A percentile compares a stretch with the other conserved stretches of the same genome.
Evolutionary conservation across 164 flowering plant species (phyloP).

Genomic region (Dillenia suffruticosa): DNA sequence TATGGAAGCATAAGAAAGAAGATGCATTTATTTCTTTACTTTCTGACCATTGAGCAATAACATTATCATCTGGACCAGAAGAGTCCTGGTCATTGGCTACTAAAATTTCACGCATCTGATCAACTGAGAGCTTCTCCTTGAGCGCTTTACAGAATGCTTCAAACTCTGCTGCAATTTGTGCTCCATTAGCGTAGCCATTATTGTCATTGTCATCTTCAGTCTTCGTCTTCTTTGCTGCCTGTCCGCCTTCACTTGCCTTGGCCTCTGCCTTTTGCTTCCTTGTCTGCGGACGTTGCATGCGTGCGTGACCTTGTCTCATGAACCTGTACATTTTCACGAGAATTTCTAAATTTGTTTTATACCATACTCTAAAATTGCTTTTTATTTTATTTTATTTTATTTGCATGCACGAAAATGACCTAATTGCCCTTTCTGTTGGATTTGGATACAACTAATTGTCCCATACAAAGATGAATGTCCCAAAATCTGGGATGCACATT

Average conservation of each 20-base stretch:
- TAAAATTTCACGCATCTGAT: constrained; percentile 58
- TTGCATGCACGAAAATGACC: too few relatives aligned
- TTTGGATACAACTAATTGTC: too few relatives aligned
- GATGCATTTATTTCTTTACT: background rate
- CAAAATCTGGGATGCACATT: too few relatives aligned
- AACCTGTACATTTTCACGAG: constrained; percentile 20
- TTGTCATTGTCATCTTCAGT: constrained; percentile 20
- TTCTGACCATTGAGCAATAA: constrained; percentile 32
- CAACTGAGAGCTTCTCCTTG: constrained; percentile 36
- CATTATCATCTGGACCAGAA: constrained; percentile 30
- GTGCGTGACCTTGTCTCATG: constrained; percentile 60
- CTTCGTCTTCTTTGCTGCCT: constrained; percentile 42
- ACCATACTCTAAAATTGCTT: too few relatives aligned
- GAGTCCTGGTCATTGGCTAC: constrained; percentile 48
- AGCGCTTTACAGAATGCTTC: constrained; percentile 46
- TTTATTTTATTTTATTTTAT: too few relatives aligned
- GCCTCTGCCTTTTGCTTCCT: constrained; percentile 36
- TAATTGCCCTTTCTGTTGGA: too few relatives aligned
- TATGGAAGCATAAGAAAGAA: background rate
- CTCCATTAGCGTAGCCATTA: constrained; percentile 22
- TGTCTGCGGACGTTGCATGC: constrained; percentile 28
- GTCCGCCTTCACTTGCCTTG: constrained; percentile 28
- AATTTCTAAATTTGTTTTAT: too few relatives aligned
- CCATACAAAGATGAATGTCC: too few relatives aligned
- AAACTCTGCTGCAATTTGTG: constrained; percentile 33